A percentile compares a stretch with the other conserved stretches of the same genome.
Conservation (phyloP, 345 rosid genomes). For the Draba incana region DNA sequence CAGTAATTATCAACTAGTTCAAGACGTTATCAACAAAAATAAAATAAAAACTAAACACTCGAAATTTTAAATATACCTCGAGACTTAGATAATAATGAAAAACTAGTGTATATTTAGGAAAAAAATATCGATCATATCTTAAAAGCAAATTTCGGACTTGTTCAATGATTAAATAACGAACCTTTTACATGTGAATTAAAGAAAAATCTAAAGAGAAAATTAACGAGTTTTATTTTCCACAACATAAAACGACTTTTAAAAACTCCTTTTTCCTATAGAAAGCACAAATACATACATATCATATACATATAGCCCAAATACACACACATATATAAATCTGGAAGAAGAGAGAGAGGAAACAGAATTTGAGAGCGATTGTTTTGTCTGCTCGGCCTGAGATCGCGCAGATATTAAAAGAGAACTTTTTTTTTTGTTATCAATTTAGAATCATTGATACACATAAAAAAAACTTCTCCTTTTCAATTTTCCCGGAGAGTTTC, state of each 20-base stretch:
- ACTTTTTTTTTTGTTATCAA: too few species aligned
- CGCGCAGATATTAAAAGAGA: conserved; percentile 18
- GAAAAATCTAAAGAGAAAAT: background rate
- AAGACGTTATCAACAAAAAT: conserved; percentile 12
- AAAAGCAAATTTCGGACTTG: background rate
- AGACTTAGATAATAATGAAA: background rate
- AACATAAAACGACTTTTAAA: conserved; percentile 25
- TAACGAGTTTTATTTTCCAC: conserved; percentile 6
- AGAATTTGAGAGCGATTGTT: conserved; percentile 29
- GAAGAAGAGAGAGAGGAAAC: conserved; percentile 24
- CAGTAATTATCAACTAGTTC: conserved; percentile 27
- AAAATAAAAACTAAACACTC: background rate
- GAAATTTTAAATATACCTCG: too few species aligned
- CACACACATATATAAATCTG: conserved; percentile 3
- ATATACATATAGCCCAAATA: background rate
- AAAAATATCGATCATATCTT: background rate
- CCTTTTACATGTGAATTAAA: conserved; percentile 9
- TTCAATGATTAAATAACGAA: background rate
- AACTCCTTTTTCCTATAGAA: background rate
- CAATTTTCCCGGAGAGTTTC: background rate
- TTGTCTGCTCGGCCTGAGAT: conserved; percentile 37
- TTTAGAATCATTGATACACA: too few species aligned
- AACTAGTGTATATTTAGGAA: background rate
- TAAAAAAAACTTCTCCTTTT: too few species aligned
- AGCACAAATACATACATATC: background rate